A percentile compares a stretch with the other conserved stretches of the same genome.
Conservation (phyloP, 139 green algal genomes). For the Coccomyxa sp. region DNA sequence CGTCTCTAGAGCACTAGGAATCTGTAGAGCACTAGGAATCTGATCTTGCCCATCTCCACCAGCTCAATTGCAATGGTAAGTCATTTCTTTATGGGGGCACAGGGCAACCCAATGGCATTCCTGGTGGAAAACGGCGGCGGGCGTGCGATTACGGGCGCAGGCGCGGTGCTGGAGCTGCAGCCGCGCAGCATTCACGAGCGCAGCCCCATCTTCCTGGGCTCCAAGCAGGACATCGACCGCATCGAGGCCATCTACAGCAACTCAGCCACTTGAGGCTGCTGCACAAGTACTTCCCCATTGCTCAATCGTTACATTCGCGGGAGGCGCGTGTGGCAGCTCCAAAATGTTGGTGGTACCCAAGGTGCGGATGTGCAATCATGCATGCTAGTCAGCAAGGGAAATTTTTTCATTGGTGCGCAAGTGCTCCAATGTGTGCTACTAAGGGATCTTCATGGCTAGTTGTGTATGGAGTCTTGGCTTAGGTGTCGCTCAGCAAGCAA, state of each 20-base stretch:
- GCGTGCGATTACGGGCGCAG: conserved; percentile 28
- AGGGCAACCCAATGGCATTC: conserved; percentile 63
- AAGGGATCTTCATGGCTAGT: too few relatives aligned
- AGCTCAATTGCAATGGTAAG: not conserved
- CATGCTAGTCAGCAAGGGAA: not conserved
- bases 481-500: too few relatives aligned
- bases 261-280: not conserved
- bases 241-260: conserved; percentile 16
- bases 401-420: too few relatives aligned
- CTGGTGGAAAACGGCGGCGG: conserved; percentile 58
- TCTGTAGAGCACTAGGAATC: not conserved
- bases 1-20: not conserved
- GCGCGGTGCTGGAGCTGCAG: conserved; percentile 40
- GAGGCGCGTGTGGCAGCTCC: not conserved
- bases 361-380: not conserved
- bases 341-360: not conserved
- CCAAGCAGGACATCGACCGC: conserved; percentile 38
- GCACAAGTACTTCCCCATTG: too few relatives aligned
- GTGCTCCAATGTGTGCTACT: too few relatives aligned
- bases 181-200: conserved; percentile 48
- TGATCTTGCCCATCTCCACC: not conserved
- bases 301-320: not conserved
- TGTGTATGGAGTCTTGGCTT: too few relatives aligned
- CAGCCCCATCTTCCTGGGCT: conserved; percentile 51
- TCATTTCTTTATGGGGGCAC: not conserved